phyloP scores from a whole-genome alignment of 140 eudicot genomes.

The Anethum foeniculum region DNA sequence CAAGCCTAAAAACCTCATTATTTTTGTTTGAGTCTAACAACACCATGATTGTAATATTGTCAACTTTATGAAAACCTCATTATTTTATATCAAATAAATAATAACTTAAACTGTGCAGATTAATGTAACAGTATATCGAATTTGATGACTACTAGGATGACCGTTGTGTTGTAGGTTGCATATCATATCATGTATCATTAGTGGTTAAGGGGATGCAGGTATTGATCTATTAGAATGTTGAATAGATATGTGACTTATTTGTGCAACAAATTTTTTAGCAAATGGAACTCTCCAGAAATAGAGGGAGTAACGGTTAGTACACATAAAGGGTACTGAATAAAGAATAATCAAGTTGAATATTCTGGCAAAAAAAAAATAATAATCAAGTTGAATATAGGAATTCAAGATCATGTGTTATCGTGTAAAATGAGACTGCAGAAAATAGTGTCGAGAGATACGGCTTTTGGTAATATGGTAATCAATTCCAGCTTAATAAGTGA shows the following conservation, averaged over 20 bases:
- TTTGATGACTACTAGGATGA: background rate
- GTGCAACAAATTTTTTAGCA: background rate
- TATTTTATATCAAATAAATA: too few species aligned
- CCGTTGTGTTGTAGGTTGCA: background rate
- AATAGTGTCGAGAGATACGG: background rate
- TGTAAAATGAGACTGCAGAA: background rate
- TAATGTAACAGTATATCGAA: background rate
- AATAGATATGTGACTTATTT: background rate
- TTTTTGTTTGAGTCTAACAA: background rate
- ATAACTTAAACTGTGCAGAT: background rate
- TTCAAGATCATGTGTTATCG: background rate
- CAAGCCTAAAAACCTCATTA: slow-evolving; percentile 9
- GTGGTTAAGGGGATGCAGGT: background rate
- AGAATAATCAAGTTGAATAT: too few species aligned
- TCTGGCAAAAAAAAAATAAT: too few species aligned
- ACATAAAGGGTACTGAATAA: background rate
- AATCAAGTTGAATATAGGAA: background rate
- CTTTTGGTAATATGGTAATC: background rate
- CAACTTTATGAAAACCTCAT: too few species aligned
- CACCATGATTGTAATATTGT: background rate
- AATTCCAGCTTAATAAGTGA: background rate
- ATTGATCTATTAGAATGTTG: background rate
- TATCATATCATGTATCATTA: background rate
- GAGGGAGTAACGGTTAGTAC: background rate
- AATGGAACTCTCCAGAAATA: background rate